phyloP scores from a whole-genome alignment of 164 flowering plant species.

The Vitis rupestris region DNA sequence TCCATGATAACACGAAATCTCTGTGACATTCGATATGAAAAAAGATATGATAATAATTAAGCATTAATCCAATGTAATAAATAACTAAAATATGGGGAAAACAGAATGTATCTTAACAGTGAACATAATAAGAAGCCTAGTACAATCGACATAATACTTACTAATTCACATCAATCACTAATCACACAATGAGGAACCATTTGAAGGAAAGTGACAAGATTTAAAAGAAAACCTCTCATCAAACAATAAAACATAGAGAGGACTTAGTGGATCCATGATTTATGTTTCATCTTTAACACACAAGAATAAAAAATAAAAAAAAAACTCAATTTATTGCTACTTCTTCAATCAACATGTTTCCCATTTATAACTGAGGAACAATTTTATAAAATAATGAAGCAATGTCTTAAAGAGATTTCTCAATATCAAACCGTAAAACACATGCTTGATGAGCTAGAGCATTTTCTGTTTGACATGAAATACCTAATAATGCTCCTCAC shows the following conservation, averaged over 20 bases:
- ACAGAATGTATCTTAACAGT: too few species aligned
- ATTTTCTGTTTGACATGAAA: slow-evolving; percentile 56
- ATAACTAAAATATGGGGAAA: not conserved
- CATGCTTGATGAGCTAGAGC: slow-evolving; percentile 86
- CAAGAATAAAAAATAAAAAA: not conserved
- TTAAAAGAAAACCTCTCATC: too few species aligned
- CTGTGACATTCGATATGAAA: slow-evolving; percentile 31
- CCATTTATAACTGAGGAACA: slow-evolving; percentile 33
- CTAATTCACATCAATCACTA: too few species aligned
- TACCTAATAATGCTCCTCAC: not conserved
- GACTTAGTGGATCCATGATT: too few species aligned
- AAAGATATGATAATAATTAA: not conserved
- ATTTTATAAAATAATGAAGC: slow-evolving; percentile 65
- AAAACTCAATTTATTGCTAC: slow-evolving; percentile 25
- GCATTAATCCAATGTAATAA: not conserved
- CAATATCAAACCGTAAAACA: slow-evolving; percentile 70
- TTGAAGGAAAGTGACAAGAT: too few species aligned
- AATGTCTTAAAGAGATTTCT: slow-evolving; percentile 83
- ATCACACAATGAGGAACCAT: too few species aligned
- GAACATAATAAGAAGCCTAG: too few species aligned
- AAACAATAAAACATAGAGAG: too few species aligned
- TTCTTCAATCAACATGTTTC: slow-evolving; percentile 31
- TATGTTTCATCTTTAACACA: too few species aligned
- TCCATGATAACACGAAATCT: slow-evolving; percentile 52
- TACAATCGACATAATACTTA: too few species aligned